Evolutionary conservation across 371 early-diverging fungal genomes (phyloP), one percentile per base, ranked within the genome.

Genomic region (Mucor racemosus): DNA sequence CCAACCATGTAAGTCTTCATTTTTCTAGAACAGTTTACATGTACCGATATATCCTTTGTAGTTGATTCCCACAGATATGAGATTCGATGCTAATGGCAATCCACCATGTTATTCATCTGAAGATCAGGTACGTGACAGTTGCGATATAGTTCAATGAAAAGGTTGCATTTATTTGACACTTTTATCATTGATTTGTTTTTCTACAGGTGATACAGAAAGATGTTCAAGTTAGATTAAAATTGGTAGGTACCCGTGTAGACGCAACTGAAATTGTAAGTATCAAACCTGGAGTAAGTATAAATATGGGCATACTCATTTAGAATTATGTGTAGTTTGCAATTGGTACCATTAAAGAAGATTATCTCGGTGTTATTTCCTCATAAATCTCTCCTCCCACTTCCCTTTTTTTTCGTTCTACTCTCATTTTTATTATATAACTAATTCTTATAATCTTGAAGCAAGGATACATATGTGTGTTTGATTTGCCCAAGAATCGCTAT

Each of bases 321-420:
- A 31, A 19, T 15, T n/a, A 44, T 34, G 42, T 11, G 58, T 64
- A 90, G 92, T 91, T 91, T 81, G 96, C 96, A 17, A 95, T 96
- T 67, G 97, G 97, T 31, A 95, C 96, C 7, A 95, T 98, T 75
- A 95, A 95, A 77, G 97, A 97, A 76, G 98, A 98, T 83, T 97
- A 92, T 73, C 79, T 97, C 42, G 97, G 97, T 60, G 88, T 90
- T 19, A 82, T 83, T 41, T 77, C 82, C 58, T 68, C 81, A 56
- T 79, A 67, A 73, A 58, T 41, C 6, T 42, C 26, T 26, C 26
- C 26, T 26, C 26, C 26, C 26, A 26, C 26, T 26, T 26, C 26
- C 26, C 1, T 26, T 26, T 26, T 26, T 26, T 26, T 26, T 26
- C 26, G 26, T 26, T 42, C 42, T 42, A 42, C n/a, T 42, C 42